Evolutionary conservation across 1,284 basidiomycete genomes (phyloP), one percentile per base, ranked within the genome.

Genomic region (Ceratorhiza oryzae-sativae): DNA sequence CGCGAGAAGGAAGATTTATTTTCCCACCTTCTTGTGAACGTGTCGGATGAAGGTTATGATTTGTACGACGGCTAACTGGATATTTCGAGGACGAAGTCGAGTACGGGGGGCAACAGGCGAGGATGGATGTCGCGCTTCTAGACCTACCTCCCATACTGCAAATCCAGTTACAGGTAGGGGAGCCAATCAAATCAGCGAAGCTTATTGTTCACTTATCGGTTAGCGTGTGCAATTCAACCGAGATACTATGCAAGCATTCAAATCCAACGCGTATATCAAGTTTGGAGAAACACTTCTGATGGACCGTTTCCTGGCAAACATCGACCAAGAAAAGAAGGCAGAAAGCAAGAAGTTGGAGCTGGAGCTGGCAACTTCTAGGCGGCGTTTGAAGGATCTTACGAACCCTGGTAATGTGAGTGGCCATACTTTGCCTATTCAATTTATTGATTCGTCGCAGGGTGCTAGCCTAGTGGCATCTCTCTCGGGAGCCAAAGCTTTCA

Each of bases 191-290:
- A 32, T 13, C 15, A 10, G 32, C 20, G 34, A 6, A n/a, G 56
- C 27, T 15, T 6, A 25, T 6, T 42, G 13, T 25, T 55, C 5
- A 25, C 60, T 46, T 2, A 42, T 41, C 15, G 32, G 10, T n/a
- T 76, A 98, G 92, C 87, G 97, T 73, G 97, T 96, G 0, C 97
- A 98, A 87, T 99, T 97, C 82, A 96, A 99, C 79, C 87, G 94
- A 15, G 90, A 91, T 75, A 92, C 90, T 0, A 84, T 92, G 71
- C 90, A 95, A 75, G 90, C 95, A 18, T 96, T 92, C 83, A 99
- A 99, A 81, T 95, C 93, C 10, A 97, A 99, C 79, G 95, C 94
- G 0, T 97, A 96, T 78, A 89, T 99, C 75, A 92, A 91, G 76
- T 97, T 97, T 78, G 89, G 85, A 4, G 92, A 97, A 79, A 91